Evolutionary conservation across 768 basidiomycete genomes (phyloP).

Genomic region (Lentinula sp.): DNA sequence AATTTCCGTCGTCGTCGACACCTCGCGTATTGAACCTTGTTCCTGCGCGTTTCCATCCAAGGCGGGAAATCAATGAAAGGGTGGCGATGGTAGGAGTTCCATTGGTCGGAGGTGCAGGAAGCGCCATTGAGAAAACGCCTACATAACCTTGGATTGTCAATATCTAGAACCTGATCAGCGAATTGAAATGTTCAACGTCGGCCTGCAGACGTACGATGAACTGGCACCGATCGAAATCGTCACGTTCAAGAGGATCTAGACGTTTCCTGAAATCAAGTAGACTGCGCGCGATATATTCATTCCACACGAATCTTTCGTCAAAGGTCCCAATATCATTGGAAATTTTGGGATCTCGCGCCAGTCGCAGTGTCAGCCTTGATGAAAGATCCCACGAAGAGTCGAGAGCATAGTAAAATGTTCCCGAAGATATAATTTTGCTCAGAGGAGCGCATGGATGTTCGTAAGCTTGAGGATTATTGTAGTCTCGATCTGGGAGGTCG

Average conservation of each 20-base stretch:
- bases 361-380: conserved; percentile 67
- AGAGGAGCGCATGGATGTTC: conserved; percentile 91
- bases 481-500: conserved; percentile 51
- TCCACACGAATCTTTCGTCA: conserved; percentile 92
- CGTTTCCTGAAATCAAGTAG: conserved; percentile 84
- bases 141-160: conserved; percentile 93
- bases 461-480: conserved; percentile 50
- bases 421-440: conserved; percentile 85
- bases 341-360: conserved; percentile 42
- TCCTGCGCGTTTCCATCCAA: conserved; percentile 94
- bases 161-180: conserved; percentile 39
- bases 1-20: conserved; percentile 91
- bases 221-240: conserved; percentile 75
- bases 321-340: conserved; percentile 51
- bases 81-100: conserved; percentile 71
- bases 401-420: conserved; percentile 89
- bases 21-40: conserved; percentile 97
- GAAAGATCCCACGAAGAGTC: conserved; percentile 88
- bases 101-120: conserved; percentile 69
- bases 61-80: conserved; percentile 75
- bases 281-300: conserved; percentile 83
- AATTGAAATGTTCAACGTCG: conserved; percentile 1
- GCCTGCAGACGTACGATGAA: conserved; percentile 60
- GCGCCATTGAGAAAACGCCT: conserved; percentile 72
- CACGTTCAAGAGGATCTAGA: conserved; percentile 61